Conservation (phyloP, 768 basidiomycete species). For the Rhodotorula diobovata region DNA sequence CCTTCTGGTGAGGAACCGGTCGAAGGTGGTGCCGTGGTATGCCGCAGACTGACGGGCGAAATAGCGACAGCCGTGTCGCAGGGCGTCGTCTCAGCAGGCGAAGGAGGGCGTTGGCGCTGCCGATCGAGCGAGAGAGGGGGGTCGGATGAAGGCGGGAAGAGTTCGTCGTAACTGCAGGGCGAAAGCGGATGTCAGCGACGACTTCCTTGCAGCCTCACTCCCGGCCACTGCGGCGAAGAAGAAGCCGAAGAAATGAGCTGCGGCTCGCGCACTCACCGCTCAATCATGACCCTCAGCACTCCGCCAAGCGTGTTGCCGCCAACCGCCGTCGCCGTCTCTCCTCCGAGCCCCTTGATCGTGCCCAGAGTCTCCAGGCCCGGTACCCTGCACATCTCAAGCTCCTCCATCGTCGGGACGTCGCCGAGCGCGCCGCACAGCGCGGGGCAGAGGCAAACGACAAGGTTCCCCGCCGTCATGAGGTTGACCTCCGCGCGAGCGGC, state of each 20-base stretch:
- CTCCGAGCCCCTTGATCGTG: neutral
- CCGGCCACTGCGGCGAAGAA: too few species aligned
- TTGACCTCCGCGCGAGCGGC: neutral
- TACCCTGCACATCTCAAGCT: conserved; percentile 14
- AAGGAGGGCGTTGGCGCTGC: too few species aligned
- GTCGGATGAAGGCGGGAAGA: neutral
- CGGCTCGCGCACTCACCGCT: neutral
- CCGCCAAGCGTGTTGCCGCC: conserved; percentile 22
- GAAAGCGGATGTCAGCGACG: too few species aligned
- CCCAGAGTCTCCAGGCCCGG: neutral
- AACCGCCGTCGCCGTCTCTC: neutral
- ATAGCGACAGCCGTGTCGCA: too few species aligned
- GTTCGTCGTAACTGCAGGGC: neutral
- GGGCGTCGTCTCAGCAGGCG: too few species aligned
- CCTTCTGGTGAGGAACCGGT: neutral
- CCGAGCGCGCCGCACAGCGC: conserved; percentile 18
- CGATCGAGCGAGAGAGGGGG: too few species aligned
- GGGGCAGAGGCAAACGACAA: conserved; percentile 25
- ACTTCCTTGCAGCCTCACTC: too few species aligned
- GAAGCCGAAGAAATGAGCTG: too few species aligned
- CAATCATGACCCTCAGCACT: conserved; percentile 25
- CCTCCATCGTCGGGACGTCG: neutral
- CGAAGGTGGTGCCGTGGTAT: neutral
- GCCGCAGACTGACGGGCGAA: too few species aligned
- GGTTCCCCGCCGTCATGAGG: conserved; percentile 24